Evolutionary conservation across 176 grass and related monocot species (phyloP).

Genomic region (Cenchrus americanus): DNA sequence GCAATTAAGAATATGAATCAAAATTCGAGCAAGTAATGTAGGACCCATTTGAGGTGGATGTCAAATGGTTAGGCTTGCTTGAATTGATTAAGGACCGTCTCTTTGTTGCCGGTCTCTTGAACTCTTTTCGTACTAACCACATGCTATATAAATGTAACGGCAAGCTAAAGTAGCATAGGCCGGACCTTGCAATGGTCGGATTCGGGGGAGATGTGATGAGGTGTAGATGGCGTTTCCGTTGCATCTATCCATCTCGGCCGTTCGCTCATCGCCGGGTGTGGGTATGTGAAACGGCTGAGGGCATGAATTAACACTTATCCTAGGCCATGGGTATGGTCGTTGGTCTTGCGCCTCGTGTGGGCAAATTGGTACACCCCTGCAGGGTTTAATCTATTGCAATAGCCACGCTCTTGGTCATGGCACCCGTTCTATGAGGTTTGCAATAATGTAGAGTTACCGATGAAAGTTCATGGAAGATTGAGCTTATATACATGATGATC

Average conservation of each 20-base stretch:
- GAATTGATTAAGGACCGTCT: not conserved
- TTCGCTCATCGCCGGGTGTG: not conserved
- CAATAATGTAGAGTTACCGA: not conserved
- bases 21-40: too few relatives aligned
- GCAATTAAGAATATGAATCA: too few relatives aligned
- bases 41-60: too few relatives aligned
- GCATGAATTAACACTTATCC: not conserved
- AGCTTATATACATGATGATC: too few relatives aligned
- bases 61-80: not conserved
- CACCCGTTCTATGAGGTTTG: not conserved
- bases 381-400: not conserved
- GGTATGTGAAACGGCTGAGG: not conserved
- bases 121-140: not conserved
- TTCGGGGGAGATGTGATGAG: not conserved
- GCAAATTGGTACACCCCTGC: not conserved
- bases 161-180: not conserved
- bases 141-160: slow-evolving; percentile 3
- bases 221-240: too few relatives aligned
- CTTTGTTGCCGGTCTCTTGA: not conserved
- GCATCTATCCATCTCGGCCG: too few relatives aligned
- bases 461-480: not conserved
- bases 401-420: not conserved
- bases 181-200: not conserved
- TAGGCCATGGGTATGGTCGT: not conserved
- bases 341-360: not conserved